Evolutionary conservation across 805 yeast genomes (phyloP), one percentile per base, ranked within the genome.

Genomic region (Maudiozyma serrabonitensis): DNA sequence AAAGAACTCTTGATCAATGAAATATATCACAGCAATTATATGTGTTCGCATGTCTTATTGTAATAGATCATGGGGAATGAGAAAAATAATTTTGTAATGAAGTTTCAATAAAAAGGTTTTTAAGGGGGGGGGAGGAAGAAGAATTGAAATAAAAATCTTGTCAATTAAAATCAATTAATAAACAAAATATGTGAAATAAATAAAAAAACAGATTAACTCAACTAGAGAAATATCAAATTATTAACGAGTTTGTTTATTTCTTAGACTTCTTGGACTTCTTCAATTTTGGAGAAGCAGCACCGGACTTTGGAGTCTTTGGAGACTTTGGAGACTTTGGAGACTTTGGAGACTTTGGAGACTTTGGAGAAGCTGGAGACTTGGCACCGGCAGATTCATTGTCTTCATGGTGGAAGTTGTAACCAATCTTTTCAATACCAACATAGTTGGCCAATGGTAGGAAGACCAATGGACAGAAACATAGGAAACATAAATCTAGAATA

Each of bases 401-500:
- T 28, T 41, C 40, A 25, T 34, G 40, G 28, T 41, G 43, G 21
- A 35, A 45, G 26, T 48, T 46, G 45, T 50, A 52, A 16, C 61
- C 61, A 15, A 58, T 49, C 41, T 55, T 55, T 13, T 60, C 63
- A n/a, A 57, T 34, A 45, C 63, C 62, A 41, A 60, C 51, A 50
- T 55, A 50, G 41, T 52, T 46, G 11, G 58, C 60, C 11, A 63
- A 26, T 39, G 55, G 50, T 8, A 59, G 51, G 42, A 56, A 62
- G 16, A 56, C 41, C 25, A 52, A 43, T 51, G 65, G 64, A 32
- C 56, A 40, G 46, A 61, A 46, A 46, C 59, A 70, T 55, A 80
- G 73, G 28, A 71, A 62, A 31, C 74, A 54, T 41, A 80, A 54
- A 64, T 80, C 85, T 54, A 80, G 64, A 50, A 79, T 65, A 68